Conservation (phyloP, 495 filamentous ascomycete species). For the Xylona heveae region DNA sequence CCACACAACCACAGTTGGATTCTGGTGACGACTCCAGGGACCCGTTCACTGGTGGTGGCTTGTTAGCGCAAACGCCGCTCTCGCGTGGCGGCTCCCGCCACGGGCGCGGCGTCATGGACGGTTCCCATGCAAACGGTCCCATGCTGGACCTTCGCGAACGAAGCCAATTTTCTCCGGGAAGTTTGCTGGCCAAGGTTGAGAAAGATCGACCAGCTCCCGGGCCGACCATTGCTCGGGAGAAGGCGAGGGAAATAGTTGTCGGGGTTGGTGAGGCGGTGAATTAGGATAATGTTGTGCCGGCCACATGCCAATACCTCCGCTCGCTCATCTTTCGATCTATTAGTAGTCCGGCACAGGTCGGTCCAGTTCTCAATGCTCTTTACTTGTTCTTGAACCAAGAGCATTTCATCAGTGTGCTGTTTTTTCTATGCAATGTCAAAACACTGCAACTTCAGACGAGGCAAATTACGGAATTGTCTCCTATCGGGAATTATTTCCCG, state of each 20-base stretch:
- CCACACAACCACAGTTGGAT: too few species aligned
- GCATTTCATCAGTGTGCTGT: too few species aligned
- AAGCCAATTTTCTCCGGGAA: constrained; percentile 31
- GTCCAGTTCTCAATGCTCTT: too few species aligned
- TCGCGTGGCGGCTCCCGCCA: constrained; percentile 6
- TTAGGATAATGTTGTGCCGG: too few species aligned
- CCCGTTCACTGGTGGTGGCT: constrained; percentile 11
- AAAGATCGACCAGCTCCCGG: constrained; percentile 1
- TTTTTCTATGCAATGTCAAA: too few species aligned
- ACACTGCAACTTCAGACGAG: too few species aligned
- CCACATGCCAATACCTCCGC: too few species aligned
- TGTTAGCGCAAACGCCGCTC: constrained; percentile 9
- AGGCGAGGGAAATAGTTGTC: constrained; percentile 11
- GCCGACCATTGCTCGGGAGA: constrained; percentile 14
- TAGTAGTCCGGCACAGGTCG: too few species aligned
- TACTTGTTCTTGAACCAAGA: too few species aligned
- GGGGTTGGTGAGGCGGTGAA: constrained; percentile 9
- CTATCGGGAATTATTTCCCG: too few species aligned
- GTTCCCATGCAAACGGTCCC: constrained; percentile 27
- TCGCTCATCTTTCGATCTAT: too few species aligned
- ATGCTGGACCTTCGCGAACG: constrained; percentile 31
- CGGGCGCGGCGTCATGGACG: constrained; percentile 31
- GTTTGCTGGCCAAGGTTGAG: constrained; percentile 23
- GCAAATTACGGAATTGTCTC: too few species aligned
- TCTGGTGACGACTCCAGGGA: constrained; percentile 5